Base-by-base conservation (phyloP, 257 asterid species). In the Lycium ferocissimum region DNA sequence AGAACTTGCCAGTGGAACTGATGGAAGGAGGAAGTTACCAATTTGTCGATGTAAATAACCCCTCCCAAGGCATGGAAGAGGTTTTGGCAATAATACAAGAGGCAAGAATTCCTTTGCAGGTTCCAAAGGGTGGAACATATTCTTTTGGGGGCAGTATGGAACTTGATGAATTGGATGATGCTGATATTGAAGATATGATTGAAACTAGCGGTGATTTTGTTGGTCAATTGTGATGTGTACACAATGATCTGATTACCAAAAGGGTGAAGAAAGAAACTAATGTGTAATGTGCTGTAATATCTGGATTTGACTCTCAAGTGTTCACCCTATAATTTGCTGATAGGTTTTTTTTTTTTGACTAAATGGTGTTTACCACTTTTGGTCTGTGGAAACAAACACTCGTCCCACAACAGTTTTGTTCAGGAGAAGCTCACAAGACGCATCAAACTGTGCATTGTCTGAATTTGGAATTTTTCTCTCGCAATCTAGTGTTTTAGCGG, bases 1-100 rank as follows among this genome's bases (percentile, higher is more conserved):
- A 58, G 51, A 90, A 88, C 87, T 85, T 90, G 87, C 92, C 92
- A 0, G 33, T 86, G 6, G 92, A 90, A 79, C 85, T 90, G 51
- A 86, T 70, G 78, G 78, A 70, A 70, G 78, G 78, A 40, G 91
- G 89, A 82, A 89, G 91, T 85, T 84, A 73, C 57, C 83, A 89
- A 9, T 69, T 54, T 33, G 79, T n/a, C 8, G 92, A 86, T 67
- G 88, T 84, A 69, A 88, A 88, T n/a, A 75, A 85, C 85, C 89
- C 92, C 20, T 69, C 81, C 86, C 90, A 89, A 66, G 88, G 86
- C 56, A 56, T 86, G 61, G 92, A 90, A 84, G 89, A 90, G 73
- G 90, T 85, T 43, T 54, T 69, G 85, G 80, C 88, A 3, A 86
- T 90, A 59, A 67, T 88, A 38, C 81, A 90, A 62, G 91, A 88